These are phyloP conservation scores for Entelexis sorbosivorans DNA, from an alignment of 1,139 yeast genomes.

Conservation along the genomic window DNA sequence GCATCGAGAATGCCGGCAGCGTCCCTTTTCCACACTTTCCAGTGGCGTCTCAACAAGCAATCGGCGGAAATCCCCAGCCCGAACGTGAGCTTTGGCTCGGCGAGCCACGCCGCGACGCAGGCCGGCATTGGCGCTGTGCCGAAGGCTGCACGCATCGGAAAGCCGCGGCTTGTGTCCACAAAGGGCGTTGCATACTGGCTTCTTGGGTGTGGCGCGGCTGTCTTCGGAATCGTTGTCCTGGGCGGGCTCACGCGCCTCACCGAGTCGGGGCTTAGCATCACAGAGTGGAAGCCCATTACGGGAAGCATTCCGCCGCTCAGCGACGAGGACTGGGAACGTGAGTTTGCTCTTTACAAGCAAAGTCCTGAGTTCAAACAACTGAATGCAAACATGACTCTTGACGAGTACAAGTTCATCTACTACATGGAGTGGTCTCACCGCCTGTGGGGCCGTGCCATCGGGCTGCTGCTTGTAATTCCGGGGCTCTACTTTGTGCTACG, in stretches of 20 bases:
- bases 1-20: neutral
- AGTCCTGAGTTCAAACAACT: conserved; percentile 88
- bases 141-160: conserved; percentile 11
- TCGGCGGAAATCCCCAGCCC: neutral
- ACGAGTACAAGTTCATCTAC: conserved; percentile 89
- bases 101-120: conserved; percentile 12
- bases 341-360: conserved; percentile 65
- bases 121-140: conserved; percentile 20
- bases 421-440: conserved; percentile 98
- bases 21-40: neutral
- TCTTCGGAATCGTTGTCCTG: conserved; percentile 88
- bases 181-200: conserved; percentile 72
- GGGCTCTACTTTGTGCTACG: conserved; percentile 68
- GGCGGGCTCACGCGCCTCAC: conserved; percentile 95
- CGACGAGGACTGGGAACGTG: conserved; percentile 72
- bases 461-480: conserved; percentile 70
- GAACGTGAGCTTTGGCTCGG: neutral
- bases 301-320: conserved; percentile 83
- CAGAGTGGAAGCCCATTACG: conserved; percentile 98
- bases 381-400: conserved; percentile 81
- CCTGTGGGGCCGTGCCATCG: conserved; percentile 82
- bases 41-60: neutral
- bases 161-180: conserved; percentile 23
- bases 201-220: conserved; percentile 78
- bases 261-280: conserved; percentile 89